Percentiles rank a stretch among this genome's conserved stretches.
Conservation (phyloP, 2,329 filamentous ascomycete genomes). For the Dactylonectria estremocensis region DNA sequence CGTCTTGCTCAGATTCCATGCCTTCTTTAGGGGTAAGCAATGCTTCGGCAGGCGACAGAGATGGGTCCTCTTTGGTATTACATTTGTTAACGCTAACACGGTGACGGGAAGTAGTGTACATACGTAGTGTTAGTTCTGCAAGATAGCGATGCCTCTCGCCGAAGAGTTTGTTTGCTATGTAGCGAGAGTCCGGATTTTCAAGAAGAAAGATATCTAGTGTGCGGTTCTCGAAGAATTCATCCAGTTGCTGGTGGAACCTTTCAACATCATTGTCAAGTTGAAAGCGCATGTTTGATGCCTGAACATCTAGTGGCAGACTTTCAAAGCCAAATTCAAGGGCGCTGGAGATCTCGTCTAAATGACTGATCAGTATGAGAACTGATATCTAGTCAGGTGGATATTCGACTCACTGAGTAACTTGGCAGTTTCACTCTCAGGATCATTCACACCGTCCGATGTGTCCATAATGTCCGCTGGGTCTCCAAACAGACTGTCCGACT, state of each 20-base stretch:
- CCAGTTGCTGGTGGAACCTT: conserved; percentile 33
- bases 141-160: conserved; percentile 35
- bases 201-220: conserved; percentile 43
- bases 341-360: conserved; percentile 31
- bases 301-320: conserved; percentile 34
- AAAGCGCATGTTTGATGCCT: conserved; percentile 31
- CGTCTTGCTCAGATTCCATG: background rate
- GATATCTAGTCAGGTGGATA: background rate
- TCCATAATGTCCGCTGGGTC: conserved; percentile 1
- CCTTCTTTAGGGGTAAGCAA: background rate
- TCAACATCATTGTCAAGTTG: conserved; percentile 11
- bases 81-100: background rate
- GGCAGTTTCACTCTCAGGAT: background rate
- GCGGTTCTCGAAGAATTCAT: conserved; percentile 25
- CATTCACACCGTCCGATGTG: background rate
- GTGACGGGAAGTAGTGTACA: background rate
- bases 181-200: conserved; percentile 29
- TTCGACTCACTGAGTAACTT: conserved; percentile 2
- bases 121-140: background rate
- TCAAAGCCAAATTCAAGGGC: conserved; percentile 32
- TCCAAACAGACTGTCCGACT: background rate
- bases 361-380: conserved; percentile 12
- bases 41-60: background rate
- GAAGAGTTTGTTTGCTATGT: conserved; percentile 39
- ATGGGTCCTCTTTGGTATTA: background rate